Percentiles rank a stretch among this genome's conserved stretches.
Conservation (phyloP, 257 asterid species). For the Craterostigma plantagineum region DNA sequence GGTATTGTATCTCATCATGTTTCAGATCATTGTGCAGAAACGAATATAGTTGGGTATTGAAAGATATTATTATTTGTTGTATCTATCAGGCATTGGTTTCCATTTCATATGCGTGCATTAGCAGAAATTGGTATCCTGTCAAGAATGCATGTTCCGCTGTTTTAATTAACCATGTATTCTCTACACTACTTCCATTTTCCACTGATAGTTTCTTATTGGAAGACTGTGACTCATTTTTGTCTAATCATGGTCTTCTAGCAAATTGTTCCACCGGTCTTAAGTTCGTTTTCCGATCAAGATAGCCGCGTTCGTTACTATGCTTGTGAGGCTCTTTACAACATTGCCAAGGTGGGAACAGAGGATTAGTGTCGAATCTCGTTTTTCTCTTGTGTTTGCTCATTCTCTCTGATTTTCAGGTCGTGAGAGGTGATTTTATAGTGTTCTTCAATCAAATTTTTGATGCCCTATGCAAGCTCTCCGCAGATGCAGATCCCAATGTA, state of each 20-base stretch:
- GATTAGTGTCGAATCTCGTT: conserved; percentile 2
- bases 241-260: conserved; percentile 36
- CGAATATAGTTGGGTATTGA: too few species aligned
- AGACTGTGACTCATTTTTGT: conserved; percentile 2
- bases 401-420: conserved; percentile 46
- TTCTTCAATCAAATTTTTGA: conserved; percentile 96
- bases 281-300: conserved; percentile 82
- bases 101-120: too few species aligned
- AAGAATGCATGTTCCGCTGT: too few species aligned
- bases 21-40: too few species aligned
- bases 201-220: too few species aligned
- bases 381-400: conserved; percentile 12
- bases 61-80: too few species aligned
- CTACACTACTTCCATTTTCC: too few species aligned
- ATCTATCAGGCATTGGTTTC: too few species aligned
- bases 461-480: conserved; percentile 88
- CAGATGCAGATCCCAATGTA: conserved; percentile 92
- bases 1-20: too few species aligned
- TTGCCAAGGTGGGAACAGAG: conserved; percentile 63
- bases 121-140: too few species aligned
- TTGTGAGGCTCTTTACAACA: conserved; percentile 92
- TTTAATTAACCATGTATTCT: too few species aligned
- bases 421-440: conserved; percentile 94
- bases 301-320: conserved; percentile 97
- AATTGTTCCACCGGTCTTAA: conserved; percentile 88